Base-by-base conservation (phyloP, 257 asterid genomes). In the Rhazya stricta region DNA sequence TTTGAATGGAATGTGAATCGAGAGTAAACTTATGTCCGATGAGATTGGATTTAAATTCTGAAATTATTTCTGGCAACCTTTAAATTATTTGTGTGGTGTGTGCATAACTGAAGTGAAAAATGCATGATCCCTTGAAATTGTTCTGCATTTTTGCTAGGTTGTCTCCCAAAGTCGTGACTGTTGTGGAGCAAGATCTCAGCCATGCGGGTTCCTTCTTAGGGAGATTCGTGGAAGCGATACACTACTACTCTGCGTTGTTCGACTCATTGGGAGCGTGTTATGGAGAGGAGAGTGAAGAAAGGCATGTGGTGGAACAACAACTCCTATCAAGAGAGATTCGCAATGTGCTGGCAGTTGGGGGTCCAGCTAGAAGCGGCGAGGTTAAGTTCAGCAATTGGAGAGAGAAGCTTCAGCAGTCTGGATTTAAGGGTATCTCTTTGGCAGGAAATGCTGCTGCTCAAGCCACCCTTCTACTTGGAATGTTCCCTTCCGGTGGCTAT, bases 211-310 rank as follows among this genome's bases (percentile, higher is more conserved):
- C 99, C 0, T 94, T 94, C 87, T 58, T 94, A 76, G 97, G 97
- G 48, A 89, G 97, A 76, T 94, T 94, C 27, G 99, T 94, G 43
- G 99, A 94, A 66, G 99, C 99, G 5, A 94, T 94, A 71, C 99
- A 94, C 84, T 92, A 94, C 73, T 94, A 94, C 87, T 94, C 99
- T 0, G 99, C 99, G 1, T 71, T 94, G 83, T 94, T 94, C 8
- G 99, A 94, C 77, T 94, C 99, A 0, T 81, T 94, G 18, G 99
- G 99, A 46, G 98, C 99, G n/a, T 89, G 99, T 79, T 92, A 91
- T 1, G 98, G 94, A 9, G 99, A 94, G 75, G 98, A 94, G 85
- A 94, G 96, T 3, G 99, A 94, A 78, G 99, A 94, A 62, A 76
- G 99, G 27, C 97, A 94, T 21, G 97, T 84, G 0, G 99, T 94